Base-by-base conservation (phyloP, 192 early-diverging fungal genomes). In the Podila horticola region DNA sequence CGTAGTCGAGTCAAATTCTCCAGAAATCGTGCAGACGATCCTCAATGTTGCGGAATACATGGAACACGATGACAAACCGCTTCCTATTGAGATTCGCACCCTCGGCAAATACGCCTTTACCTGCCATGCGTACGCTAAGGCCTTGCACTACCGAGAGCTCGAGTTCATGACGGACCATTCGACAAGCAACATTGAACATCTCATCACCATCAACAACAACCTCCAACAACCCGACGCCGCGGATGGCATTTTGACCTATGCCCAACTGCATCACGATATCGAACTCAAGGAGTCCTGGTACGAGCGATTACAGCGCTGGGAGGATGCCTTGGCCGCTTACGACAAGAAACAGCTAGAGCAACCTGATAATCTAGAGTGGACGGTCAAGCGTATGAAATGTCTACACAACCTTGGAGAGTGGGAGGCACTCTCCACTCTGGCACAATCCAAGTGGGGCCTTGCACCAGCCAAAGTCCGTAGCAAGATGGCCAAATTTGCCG, bases 31-130 rank as follows among this genome's bases (percentile, higher is more conserved):
- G 71, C 95, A 96, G 79, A 93, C 91, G 0, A 85, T 99, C 15
- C 87, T 99, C 34, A 96, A 97, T 62, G 85, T 99, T 55, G 97
- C 97, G 10, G 98, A 97, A 71, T 98, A 95, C 67, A 99, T 99
- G 98, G 98, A 99, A 86, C 96, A 96, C 64, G 96, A 99, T 79
- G 94, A 97, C 76, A 96, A 97, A 74, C 90, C 96, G 8, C 87
- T 98, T 8, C 96, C 97, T 7, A 98, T 98, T 66, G 95, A 97
- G 57, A 95, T 97, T 52, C 86, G 92, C 34, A 94, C 94, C 1
- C 86, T 99, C 30, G 97, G 94, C 8, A 86, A 88, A 17, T 98
- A 95, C 72, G 98, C 98, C 6, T 85, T 90, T 52, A 93, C 91
- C 49, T 98, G 96, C 65, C 95, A 98, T 79, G 97, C 98, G 1